Evolutionary conservation across 257 asterid genomes (phyloP).

Genomic region (Rubia yunnanensis): DNA sequence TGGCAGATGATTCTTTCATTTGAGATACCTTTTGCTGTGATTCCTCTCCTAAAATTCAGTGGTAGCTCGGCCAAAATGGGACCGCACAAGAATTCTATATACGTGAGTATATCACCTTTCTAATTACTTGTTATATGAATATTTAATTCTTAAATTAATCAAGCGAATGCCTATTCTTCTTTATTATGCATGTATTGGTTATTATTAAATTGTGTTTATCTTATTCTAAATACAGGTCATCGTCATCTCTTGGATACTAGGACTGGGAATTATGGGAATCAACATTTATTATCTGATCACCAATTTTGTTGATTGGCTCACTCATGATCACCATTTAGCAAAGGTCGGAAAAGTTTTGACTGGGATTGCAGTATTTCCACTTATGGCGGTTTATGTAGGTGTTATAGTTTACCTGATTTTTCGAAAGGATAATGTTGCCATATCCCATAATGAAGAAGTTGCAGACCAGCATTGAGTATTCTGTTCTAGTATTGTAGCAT

Average conservation of each 20-base stretch:
- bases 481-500: no score
- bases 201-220: no score
- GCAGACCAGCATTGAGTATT: no score
- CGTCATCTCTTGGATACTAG: conserved; percentile 67
- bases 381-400: conserved; percentile 50
- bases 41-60: conserved; percentile 75
- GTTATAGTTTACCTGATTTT: conserved; percentile 74
- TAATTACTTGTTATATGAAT: no score
- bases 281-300: conserved; percentile 63
- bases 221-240: conserved; percentile 35
- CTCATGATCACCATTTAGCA: conserved; percentile 48
- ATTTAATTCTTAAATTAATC: no score
- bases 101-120: conserved; percentile 32
- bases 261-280: no score
- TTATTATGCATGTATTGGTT: no score
- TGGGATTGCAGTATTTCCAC: conserved; percentile 62
- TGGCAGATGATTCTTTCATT: conserved; percentile 79
- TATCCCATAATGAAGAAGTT: no score
- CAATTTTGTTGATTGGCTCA: conserved; percentile 58
- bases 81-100: conserved; percentile 76
- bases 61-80: conserved; percentile 69
- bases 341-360: conserved; percentile 57
- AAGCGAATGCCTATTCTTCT: no score
- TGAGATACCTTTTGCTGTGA: conserved; percentile 77
- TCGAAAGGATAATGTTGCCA: no score